A percentile compares a stretch with the other conserved stretches of the same genome.
Evolutionary conservation across 2,329 filamentous ascomycete species (phyloP).

Genomic region (Lachnellula cervina): DNA sequence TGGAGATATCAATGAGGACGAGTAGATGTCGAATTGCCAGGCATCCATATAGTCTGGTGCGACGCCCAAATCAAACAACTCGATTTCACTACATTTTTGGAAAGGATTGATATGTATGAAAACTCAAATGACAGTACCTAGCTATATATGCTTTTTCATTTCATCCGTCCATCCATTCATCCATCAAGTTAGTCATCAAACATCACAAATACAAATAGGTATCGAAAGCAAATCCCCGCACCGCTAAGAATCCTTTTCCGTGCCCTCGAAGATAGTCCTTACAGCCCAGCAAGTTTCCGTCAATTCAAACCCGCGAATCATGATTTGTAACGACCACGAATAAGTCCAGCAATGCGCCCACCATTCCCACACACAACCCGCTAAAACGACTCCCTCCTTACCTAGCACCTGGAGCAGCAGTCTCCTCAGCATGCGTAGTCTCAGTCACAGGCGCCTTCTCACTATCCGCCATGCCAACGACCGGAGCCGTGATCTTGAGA

Average conservation of each 20-base stretch:
- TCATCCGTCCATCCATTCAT: background rate
- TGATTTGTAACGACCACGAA: background rate
- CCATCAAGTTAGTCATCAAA: too few species aligned
- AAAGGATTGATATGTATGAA: background rate
- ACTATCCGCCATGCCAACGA: constrained; percentile 15
- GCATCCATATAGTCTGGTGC: background rate
- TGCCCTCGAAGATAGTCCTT: background rate
- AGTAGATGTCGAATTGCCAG: background rate
- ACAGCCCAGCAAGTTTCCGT: background rate
- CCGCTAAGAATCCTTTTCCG: background rate
- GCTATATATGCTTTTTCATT: background rate
- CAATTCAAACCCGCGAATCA: background rate
- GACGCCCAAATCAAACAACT: background rate
- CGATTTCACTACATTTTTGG: too few species aligned
- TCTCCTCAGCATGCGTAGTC: background rate
- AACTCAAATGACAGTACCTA: background rate
- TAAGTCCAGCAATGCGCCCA: background rate
- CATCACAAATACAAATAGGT: background rate
- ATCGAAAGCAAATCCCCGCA: background rate
- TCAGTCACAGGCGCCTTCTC: background rate
- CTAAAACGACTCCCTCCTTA: background rate
- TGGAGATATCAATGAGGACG: background rate
- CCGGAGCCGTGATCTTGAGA: constrained; percentile 22
- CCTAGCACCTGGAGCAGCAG: background rate
- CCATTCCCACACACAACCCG: background rate